Evolutionary conservation across 768 basidiomycete genomes (phyloP).

Genomic region (Mycena leptocephala): DNA sequence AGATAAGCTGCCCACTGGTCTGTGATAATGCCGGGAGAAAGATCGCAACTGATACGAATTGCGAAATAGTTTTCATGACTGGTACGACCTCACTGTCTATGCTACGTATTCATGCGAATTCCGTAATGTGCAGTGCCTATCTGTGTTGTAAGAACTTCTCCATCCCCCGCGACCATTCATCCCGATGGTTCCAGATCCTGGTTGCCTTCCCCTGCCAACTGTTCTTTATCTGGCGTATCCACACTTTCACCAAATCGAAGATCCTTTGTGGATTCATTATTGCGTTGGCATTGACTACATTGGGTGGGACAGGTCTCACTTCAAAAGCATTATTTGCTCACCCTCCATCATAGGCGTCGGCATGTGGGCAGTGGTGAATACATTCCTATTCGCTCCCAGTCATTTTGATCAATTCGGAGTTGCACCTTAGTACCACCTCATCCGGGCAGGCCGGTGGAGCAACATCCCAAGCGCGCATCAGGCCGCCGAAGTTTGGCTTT

Average conservation of each 20-base stretch:
- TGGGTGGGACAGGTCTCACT: not conserved
- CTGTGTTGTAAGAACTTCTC: no score
- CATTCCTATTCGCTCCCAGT: slow-evolving; percentile 13
- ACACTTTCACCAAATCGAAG: slow-evolving; percentile 24
- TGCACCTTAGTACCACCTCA: no score
- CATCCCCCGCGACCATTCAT: no score
- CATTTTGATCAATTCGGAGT: no score
- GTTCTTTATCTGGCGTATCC: slow-evolving; percentile 46
- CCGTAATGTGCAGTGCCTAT: no score
- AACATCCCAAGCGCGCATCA: slow-evolving; percentile 26
- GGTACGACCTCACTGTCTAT: no score
- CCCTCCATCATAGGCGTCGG: slow-evolving; percentile 32
- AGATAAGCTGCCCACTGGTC: not conserved
- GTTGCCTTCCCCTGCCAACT: slow-evolving; percentile 43
- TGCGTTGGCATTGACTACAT: slow-evolving; percentile 29
- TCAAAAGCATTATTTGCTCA: not conserved
- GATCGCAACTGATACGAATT: no score
- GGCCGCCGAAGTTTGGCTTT: slow-evolving; percentile 51
- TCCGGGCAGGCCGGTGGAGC: no score
- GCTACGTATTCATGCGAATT: no score
- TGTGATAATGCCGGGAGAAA: no score
- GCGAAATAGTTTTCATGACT: no score
- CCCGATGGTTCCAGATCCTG: no score
- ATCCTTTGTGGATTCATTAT: not conserved
- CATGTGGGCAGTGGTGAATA: slow-evolving; percentile 32